Evolutionary conservation across 1,139 yeast genomes (phyloP), one percentile per base, ranked within the genome.

Genomic region (Hansenula lynferdii): DNA sequence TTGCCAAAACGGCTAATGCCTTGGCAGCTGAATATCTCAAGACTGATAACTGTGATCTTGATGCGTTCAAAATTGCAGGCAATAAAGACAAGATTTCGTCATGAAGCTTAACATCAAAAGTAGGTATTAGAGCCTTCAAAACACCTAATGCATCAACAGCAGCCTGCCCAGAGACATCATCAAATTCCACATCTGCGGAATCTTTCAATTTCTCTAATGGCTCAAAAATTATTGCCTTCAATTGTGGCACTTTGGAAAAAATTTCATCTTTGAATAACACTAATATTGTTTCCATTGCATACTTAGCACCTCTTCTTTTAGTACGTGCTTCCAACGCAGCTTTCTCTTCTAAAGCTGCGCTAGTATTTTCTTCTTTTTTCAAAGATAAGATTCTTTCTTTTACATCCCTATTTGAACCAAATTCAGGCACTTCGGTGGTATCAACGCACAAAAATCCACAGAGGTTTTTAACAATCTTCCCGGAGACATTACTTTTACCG

Each of bases 361-460:
- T 70, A 41, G 72, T 73, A 6, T 81, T 78, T 48, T 86, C 95
- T 53, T 89, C 97, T 51, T 86, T 85, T 40, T 79, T 71, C 51
- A 90, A 69, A 1, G 96, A 86, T 40, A 90, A 64, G 28, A 92
- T 82, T 16, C 67, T 68, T 39, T 76, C 80, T 24, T 65, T 71
- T 42, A 72, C 70, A 11, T 65, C 64, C 35, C 75, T 73, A 55
- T 86, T 85, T 35, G 85, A 83, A 24, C 72, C 72, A 56, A 86
- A 92, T 54, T 89, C 97, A 4, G 98, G 98, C 26, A 92, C 97
- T 58, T 90, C 97, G 6, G 94, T 77, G 0, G 96, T 87, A 58
- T 92, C 98, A 30, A 90, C 97, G 65, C 98, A 92, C 35, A 92
- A 60, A 57, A 92, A 92, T 1, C 95, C 96, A 63, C 97, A 86